Conservation (phyloP, 257 asterid genomes). For the Galeopsis tetrahit region DNA sequence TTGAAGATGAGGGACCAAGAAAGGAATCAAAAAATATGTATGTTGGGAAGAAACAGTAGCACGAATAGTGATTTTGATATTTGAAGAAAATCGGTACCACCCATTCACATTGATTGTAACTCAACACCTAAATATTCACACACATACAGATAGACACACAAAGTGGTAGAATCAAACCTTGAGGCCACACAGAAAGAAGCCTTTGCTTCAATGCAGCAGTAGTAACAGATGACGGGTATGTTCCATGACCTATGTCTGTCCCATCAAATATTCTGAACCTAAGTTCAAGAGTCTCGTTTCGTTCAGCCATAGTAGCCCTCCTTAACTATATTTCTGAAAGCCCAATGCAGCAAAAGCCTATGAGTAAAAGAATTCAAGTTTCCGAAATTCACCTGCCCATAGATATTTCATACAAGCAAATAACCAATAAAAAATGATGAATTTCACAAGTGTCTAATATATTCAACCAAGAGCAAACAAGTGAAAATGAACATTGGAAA, state of each 20-base stretch:
- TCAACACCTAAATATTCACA: not conserved
- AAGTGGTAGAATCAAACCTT: slow-evolving; percentile 42
- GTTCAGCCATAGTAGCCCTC: slow-evolving; percentile 44
- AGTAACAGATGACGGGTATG: slow-evolving; percentile 49
- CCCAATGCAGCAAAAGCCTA: slow-evolving; percentile 31
- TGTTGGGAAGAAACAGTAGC: not conserved
- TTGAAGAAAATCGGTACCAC: not conserved
- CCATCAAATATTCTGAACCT: slow-evolving; percentile 71
- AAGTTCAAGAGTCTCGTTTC: slow-evolving; percentile 46
- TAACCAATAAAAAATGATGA: slow-evolving; percentile 11
- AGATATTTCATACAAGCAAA: slow-evolving; percentile 9
- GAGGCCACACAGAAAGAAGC: slow-evolving; percentile 64
- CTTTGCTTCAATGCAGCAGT: slow-evolving; percentile 48
- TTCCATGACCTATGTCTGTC: slow-evolving; percentile 60
- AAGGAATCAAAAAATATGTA: not conserved
- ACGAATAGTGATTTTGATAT: not conserved
- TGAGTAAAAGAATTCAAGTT: slow-evolving; percentile 23
- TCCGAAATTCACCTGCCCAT: slow-evolving; percentile 44
- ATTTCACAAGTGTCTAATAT: not conserved
- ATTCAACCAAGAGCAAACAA: not conserved
- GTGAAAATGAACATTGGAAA: not conserved
- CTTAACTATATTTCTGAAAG: slow-evolving; percentile 28
- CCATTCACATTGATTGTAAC: not conserved
- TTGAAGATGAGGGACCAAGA: not conserved
- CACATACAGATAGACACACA: not conserved